Percentiles rank a stretch among this genome's conserved stretches.
phyloP scores from a whole-genome alignment of 1,284 basidiomycete genomes.

The Sanguinoderma infundibulare region DNA sequence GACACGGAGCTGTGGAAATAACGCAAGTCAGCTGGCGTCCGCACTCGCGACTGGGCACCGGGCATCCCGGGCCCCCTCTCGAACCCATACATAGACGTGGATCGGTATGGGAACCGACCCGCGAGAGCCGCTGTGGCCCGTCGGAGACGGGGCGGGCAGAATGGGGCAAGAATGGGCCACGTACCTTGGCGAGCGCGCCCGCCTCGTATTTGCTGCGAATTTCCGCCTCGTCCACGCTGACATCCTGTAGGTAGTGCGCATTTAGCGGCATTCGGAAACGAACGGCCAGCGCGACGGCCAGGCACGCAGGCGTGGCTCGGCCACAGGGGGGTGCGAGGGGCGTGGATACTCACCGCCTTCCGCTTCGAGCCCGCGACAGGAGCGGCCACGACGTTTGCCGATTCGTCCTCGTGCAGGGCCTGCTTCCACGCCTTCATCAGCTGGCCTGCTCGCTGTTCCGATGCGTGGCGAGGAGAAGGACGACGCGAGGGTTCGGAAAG shows the following conservation, averaged over 20 bases:
- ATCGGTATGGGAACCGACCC: constrained; percentile 8
- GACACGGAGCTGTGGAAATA: constrained; percentile 63
- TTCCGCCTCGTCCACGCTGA: constrained; percentile 66
- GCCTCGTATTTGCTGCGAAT: constrained; percentile 65
- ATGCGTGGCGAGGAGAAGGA: constrained; percentile 1
- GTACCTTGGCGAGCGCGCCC: constrained; percentile 67
- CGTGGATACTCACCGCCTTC: constrained; percentile 59
- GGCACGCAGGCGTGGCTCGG: constrained; percentile 13
- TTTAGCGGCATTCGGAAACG: constrained; percentile 9
- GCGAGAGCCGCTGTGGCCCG: background rate
- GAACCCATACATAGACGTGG: constrained; percentile 1
- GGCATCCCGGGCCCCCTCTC: constrained; percentile 18
- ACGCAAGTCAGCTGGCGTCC: constrained; percentile 19
- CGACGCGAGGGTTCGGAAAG: constrained; percentile 5
- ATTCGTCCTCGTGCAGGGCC: constrained; percentile 66
- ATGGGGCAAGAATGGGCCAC: background rate
- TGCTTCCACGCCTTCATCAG: constrained; percentile 81
- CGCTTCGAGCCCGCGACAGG: constrained; percentile 60
- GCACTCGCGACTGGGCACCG: constrained; percentile 9
- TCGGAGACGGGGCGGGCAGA: background rate
- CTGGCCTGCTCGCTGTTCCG: constrained; percentile 69
- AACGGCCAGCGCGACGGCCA: constrained; percentile 12
- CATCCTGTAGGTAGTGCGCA: constrained; percentile 46
- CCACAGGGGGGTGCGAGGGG: constrained; percentile 1
- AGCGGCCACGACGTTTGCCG: constrained; percentile 53